Conservation (phyloP, 2,329 filamentous ascomycete genomes). For the Colletotrichum australisinense region DNA sequence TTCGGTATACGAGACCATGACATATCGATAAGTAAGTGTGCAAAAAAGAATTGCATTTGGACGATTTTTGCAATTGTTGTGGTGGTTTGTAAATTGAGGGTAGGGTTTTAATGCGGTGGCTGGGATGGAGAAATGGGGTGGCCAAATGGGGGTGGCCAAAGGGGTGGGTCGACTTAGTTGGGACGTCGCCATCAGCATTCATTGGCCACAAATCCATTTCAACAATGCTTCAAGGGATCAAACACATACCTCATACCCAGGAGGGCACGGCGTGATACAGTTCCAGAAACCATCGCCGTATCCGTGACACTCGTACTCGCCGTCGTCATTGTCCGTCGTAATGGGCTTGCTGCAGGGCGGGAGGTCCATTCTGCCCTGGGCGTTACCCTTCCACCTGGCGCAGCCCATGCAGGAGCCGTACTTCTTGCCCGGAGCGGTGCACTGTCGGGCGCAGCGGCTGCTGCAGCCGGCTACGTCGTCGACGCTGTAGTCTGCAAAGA, state of each 20-base stretch:
- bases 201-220: too few relatives aligned
- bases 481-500: conserved; percentile 6
- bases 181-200: background rate
- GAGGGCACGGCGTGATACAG: conserved; percentile 28
- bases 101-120: too few relatives aligned
- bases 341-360: conserved; percentile 6
- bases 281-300: conserved; percentile 3
- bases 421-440: conserved; percentile 1
- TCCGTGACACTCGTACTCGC: conserved; percentile 2
- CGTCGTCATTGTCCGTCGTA: background rate
- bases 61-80: too few relatives aligned
- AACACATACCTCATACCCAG: conserved; percentile 34
- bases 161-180: too few relatives aligned
- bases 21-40: too few relatives aligned
- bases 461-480: background rate
- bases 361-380: background rate
- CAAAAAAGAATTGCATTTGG: too few relatives aligned
- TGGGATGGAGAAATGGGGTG: too few relatives aligned
- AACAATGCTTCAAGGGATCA: background rate
- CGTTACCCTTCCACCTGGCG: conserved; percentile 7
- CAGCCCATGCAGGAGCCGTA: conserved; percentile 14
- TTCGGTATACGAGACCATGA: too few relatives aligned
- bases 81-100: too few relatives aligned
- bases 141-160: too few relatives aligned
- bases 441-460: conserved; percentile 5